Base-by-base conservation (phyloP, 441 rosid genomes). In the Eruca vesicaria region DNA sequence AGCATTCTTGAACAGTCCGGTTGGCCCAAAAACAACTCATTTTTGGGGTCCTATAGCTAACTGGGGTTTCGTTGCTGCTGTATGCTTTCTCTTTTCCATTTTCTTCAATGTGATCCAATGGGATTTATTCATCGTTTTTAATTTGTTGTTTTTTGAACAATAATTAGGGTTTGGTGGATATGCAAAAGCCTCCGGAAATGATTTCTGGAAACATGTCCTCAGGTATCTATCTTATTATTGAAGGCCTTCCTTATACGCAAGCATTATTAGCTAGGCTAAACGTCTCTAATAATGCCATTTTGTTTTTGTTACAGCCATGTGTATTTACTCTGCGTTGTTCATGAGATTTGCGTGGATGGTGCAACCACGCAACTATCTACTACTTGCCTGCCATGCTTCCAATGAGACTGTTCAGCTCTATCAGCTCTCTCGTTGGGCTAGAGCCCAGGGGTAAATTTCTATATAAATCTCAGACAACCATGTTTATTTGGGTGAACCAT, bases 281-380 rank as follows among this genome's bases (percentile, higher is more conserved):
- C 4, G 1, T 29, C 15, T 71, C 52, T 69, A 4, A 6, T 56
- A 7, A 7, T 9, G 35, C 31, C 5, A 43, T 76, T 60, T 23
- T 32, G 36, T 12, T 67, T 53, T 55, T 41, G 75, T 41, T 72
- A 75, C 89, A 93, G 97, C 91, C 28, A 91, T 95, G 94, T 93
- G 98, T 31, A 66, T 91, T 20, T 95, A 86, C 83, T 93, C 95
- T 4, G 93, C 86, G 68, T 79, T 91, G 79, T 90, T 88, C 85
- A 89, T 90, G 96, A 94, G 99, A 78, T 94, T 94, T 85, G 97
- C 99, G 1, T 92, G 98, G 97, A 95, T 93, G 98, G 99, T 95
- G 31, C 97, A 88, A 78, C 98, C 98, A 0, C 98, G 98, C 32
- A 93, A 91, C 89, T 93, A 93, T 81, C 84, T 93, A 31, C 95